These are phyloP conservation scores for Pascua guehoae DNA, from an alignment of 1,284 basidiomycete species.

Conservation along the genomic window DNA sequence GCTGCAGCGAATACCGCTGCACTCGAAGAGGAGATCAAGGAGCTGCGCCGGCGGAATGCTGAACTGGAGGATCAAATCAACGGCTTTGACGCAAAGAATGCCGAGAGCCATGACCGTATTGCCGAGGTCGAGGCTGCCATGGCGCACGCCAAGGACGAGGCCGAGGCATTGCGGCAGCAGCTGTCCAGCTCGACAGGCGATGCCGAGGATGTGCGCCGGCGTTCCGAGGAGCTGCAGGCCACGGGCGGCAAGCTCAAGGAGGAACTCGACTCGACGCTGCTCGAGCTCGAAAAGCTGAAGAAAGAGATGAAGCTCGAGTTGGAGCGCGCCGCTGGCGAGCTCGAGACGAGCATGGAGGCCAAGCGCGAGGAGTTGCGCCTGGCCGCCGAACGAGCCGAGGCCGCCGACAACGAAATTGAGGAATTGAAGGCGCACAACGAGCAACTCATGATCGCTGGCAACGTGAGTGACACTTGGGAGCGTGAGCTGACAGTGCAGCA, in stretches of 20 bases:
- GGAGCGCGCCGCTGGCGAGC: constrained; percentile 39
- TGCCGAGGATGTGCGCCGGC: constrained; percentile 32
- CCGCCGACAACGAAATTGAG: constrained; percentile 31
- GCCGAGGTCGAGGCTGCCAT: constrained; percentile 27
- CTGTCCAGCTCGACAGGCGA: constrained; percentile 38
- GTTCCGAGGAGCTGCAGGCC: constrained; percentile 36
- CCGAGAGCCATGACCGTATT: constrained; percentile 2
- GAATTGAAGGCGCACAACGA: constrained; percentile 43
- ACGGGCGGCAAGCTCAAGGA: constrained; percentile 27
- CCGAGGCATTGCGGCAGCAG: constrained; percentile 30
- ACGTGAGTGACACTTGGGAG: constrained; percentile 25
- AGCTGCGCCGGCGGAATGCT: constrained; percentile 34
- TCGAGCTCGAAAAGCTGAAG: constrained; percentile 35
- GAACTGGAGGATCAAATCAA: constrained; percentile 30
- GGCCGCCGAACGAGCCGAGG: constrained; percentile 38
- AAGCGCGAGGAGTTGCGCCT: constrained; percentile 44
- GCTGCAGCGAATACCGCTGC: constrained; percentile 35
- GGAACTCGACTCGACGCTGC: constrained; percentile 31
- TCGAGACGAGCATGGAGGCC: constrained; percentile 49
- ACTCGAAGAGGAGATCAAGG: constrained; percentile 44
- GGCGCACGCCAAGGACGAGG: constrained; percentile 31
- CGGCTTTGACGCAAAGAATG: neutral
- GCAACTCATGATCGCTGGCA: constrained; percentile 42
- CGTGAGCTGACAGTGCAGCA: constrained; percentile 56
- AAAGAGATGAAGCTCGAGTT: constrained; percentile 40